Evolutionary conservation across 805 yeast genomes (phyloP), one percentile per base, ranked within the genome.

Genomic region (Teunomyces aglyptinius): DNA sequence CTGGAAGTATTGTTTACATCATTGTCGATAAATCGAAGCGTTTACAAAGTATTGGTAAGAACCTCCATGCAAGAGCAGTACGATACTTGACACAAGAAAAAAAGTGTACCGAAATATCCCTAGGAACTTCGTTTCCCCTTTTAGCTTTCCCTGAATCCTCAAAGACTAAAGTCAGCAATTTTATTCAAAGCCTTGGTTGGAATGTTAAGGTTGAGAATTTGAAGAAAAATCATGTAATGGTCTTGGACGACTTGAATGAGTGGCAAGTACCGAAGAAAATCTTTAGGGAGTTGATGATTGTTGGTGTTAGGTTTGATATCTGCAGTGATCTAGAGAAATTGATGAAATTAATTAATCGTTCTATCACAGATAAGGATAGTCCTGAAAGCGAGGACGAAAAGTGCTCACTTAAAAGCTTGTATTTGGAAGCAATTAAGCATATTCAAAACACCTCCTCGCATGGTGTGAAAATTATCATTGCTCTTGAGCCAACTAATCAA

Each of bases 231-330:
- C 62, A 67, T 45, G 58, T 76, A 3, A 65, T 81, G 74, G 53
- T 70, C 12, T 57, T 81, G 44, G 58, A 71, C 13, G 57, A 75
- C 43, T 54, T 80, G 22, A 59, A 61, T 4, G 58, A 63, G 26
- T 81, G 85, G 85, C 68, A 60, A 49, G 81, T 81, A 4, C 77
- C 83, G 2, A 71, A 76, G 47, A 78, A 78, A 52, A 71, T 81
- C 5, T 77, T 80, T 35, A 63, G 76, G 43, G 82, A 78, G 50
- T 67, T 81, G 50, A 78, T 76, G 66, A 76, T 79, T 46, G 78
- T 79, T 33, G 83, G 84, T 2, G 76, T 81, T 11, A 63, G 80
- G 50, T 80, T 81, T 59, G 83, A 79, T 53, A 68, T 80, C n/a
- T 75, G 82, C 53, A 67, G 63, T 48, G 69, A 75, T 47, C 60